Base-by-base conservation (phyloP, 495 filamentous ascomycete genomes). In the Aspergillus bridgeri region DNA sequence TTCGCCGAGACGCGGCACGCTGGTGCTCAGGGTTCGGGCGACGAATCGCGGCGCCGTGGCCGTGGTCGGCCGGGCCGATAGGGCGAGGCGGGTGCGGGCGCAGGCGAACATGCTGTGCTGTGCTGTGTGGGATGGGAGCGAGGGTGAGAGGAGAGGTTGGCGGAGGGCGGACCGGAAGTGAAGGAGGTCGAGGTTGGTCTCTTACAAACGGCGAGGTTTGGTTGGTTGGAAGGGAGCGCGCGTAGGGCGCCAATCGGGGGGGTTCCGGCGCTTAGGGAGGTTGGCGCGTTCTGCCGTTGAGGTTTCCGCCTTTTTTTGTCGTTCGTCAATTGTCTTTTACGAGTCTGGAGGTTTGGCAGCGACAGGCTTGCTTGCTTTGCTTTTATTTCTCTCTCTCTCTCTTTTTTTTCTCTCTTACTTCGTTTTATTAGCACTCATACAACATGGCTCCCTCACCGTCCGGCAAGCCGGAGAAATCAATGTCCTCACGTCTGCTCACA, bases 401-500 rank as follows among this genome's bases (percentile, higher is more conserved):
- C n/a, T n/a, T n/a, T n/a, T n/a, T n/a, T n/a, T n/a, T n/a, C n/a
- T n/a, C n/a, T n/a, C n/a, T n/a, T n/a, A n/a, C n/a, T n/a, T n/a
- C n/a, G n/a, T n/a, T n/a, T n/a, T n/a, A n/a, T n/a, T n/a, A n/a
- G n/a, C n/a, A n/a, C 3, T 48, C 23, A 47, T 47, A 48, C 51
- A 29, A 1, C 59, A 77, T 78, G 79, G 60, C 71, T 42, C 48
- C 52, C 55, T 59, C 69, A 21, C 53, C 63, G 23, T 53, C 67
- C 27, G 62, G 74, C 58, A 80, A 75, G 67, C 67, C 79, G 24
- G 68, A 75, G 19, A 95, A 95, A 75, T 77, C 77, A 9, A 94
- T 96, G 89, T 96, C 92, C 59, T 92, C 90, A 3, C 84, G 92
- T 53, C 83, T 97, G 19, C 76, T 95, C 65, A 96, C 89, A 22